These are phyloP conservation scores for Sarcodon sp. DNA, from an alignment of 768 basidiomycete genomes.

Conservation along the genomic window DNA sequence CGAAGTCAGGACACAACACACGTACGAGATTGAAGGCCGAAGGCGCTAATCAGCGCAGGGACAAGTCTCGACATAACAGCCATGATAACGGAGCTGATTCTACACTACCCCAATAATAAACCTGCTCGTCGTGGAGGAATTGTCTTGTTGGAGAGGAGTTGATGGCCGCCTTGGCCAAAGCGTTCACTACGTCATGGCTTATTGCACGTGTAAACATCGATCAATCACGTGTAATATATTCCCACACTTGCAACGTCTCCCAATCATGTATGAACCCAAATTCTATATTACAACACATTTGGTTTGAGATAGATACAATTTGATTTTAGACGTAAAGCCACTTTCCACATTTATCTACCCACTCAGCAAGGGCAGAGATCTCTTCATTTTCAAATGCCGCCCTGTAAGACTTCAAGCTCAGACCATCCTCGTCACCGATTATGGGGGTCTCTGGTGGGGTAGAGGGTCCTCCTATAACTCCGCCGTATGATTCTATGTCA, in stretches of 20 bases:
- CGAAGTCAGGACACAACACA: neutral
- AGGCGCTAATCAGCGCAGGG: slow-evolving; percentile 34
- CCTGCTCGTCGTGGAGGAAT: too few species aligned
- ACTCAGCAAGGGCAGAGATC: slow-evolving; percentile 30
- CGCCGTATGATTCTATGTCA: slow-evolving; percentile 5
- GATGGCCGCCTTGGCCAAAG: too few species aligned
- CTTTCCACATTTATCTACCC: slow-evolving; percentile 39
- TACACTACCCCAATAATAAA: too few species aligned
- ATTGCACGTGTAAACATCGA: too few species aligned
- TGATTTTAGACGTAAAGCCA: slow-evolving; percentile 46
- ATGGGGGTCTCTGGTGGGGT: slow-evolving; percentile 15
- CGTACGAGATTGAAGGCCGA: slow-evolving; percentile 35
- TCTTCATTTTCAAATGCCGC: slow-evolving; percentile 29
- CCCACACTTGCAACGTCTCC: too few species aligned
- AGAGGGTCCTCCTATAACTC: slow-evolving; percentile 5
- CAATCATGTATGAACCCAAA: too few species aligned
- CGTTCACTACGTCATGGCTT: too few species aligned
- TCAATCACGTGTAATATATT: too few species aligned
- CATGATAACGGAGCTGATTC: slow-evolving; percentile 16
- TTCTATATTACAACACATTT: too few species aligned
- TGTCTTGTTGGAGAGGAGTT: too few species aligned
- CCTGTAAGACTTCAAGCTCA: slow-evolving; percentile 11
- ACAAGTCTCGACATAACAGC: slow-evolving; percentile 39
- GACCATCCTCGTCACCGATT: slow-evolving; percentile 7
- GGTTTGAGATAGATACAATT: neutral